These are phyloP conservation scores for Fusarium sp. DNA, from an alignment of 2,329 filamentous ascomycete genomes.

Conservation along the genomic window DNA sequence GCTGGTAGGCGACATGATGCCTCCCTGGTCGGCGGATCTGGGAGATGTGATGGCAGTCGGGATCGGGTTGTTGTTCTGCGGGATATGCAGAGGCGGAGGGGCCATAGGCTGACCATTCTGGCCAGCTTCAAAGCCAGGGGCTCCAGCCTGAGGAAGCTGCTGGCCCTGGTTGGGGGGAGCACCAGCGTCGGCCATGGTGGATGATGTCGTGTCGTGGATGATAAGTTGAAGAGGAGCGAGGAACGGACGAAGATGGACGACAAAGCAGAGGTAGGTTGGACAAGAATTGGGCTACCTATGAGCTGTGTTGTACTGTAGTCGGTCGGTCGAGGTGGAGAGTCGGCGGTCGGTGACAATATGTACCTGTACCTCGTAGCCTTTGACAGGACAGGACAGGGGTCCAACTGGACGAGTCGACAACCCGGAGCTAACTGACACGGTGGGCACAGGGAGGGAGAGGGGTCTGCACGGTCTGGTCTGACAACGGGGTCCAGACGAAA, in stretches of 20 bases:
- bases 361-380: constrained; percentile 43
- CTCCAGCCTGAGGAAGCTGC: constrained; percentile 76
- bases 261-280: constrained; percentile 40
- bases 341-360: constrained; percentile 48
- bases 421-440: constrained; percentile 37
- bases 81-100: constrained; percentile 91
- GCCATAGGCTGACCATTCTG: constrained; percentile 84
- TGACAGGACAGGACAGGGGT: constrained; percentile 47
- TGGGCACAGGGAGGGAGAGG: constrained; percentile 26
- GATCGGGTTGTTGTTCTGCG: constrained; percentile 95
- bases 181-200: constrained; percentile 82
- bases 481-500: constrained; percentile 32
- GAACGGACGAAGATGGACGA: constrained; percentile 29
- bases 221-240: constrained; percentile 31
- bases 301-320: constrained; percentile 42
- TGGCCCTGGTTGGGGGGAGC: constrained; percentile 71
- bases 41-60: constrained; percentile 93
- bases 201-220: constrained; percentile 34
- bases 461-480: constrained; percentile 32
- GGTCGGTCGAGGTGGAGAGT: constrained; percentile 49
- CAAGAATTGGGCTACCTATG: constrained; percentile 46
- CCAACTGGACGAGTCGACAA: constrained; percentile 31
- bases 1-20: constrained; percentile 87
- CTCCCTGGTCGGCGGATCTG: constrained; percentile 74
- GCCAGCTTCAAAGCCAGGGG: constrained; percentile 80